Percentiles rank a stretch among this genome's conserved stretches.
Conservation (phyloP, 768 basidiomycete species). For the Suillus decipiens region DNA sequence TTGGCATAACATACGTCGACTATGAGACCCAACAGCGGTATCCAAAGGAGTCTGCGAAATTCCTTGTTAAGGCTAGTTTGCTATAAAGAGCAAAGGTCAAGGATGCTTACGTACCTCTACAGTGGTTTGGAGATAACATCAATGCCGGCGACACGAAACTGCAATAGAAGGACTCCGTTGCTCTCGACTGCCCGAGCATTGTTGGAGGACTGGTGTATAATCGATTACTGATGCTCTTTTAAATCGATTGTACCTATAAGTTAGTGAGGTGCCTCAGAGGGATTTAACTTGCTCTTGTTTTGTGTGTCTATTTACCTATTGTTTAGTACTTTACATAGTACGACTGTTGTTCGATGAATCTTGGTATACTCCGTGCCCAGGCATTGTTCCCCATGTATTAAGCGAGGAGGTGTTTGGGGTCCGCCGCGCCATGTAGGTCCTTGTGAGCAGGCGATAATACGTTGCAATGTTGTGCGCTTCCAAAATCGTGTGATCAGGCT, state of each 20-base stretch:
- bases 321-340: background rate
- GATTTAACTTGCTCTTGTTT: background rate
- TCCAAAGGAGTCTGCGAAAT: slow-evolving; percentile 63
- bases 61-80: slow-evolving; percentile 50
- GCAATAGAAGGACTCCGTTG: background rate
- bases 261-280: background rate
- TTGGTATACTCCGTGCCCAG: background rate
- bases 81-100: background rate
- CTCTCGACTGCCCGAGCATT: slow-evolving; percentile 7
- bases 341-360: background rate
- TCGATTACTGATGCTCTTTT: slow-evolving; percentile 8
- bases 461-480: slow-evolving; percentile 4
- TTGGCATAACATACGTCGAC: slow-evolving; percentile 73
- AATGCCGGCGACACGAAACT: slow-evolving; percentile 10
- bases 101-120: slow-evolving; percentile 1
- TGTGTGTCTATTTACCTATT: background rate
- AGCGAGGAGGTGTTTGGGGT: slow-evolving; percentile 7
- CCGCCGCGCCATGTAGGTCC: slow-evolving; percentile 5
- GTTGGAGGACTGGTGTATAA: slow-evolving; percentile 4
- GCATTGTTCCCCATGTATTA: background rate
- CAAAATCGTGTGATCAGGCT: slow-evolving; percentile 10
- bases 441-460: slow-evolving; percentile 8
- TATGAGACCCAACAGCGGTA: slow-evolving; percentile 66
- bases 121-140: slow-evolving; percentile 36
- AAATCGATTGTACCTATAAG: slow-evolving; percentile 1